These are phyloP conservation scores for Alternaria consortialis DNA, from an alignment of 2,329 filamentous ascomycete species.

Conservation along the genomic window DNA sequence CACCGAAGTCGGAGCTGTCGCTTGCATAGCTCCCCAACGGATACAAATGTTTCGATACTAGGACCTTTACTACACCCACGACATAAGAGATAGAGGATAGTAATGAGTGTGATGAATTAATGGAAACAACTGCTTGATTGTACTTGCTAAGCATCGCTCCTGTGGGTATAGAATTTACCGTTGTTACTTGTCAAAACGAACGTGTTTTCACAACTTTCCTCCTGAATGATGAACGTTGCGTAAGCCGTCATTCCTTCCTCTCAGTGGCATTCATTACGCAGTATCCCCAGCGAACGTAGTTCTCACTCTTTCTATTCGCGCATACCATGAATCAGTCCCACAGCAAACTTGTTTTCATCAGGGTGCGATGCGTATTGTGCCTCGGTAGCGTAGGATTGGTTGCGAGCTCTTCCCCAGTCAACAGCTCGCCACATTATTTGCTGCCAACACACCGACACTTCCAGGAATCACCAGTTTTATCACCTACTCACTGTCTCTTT, in stretches of 20 bases:
- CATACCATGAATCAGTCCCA: rapidly evolving
- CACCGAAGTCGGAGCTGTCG: neutral
- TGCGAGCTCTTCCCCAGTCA: neutral
- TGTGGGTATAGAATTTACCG: no score
- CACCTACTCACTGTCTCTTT: neutral
- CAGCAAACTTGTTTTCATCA: neutral
- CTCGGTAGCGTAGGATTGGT: neutral
- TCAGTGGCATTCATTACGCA: neutral
- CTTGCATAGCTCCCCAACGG: neutral
- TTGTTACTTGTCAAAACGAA: no score
- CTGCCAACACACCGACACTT: neutral
- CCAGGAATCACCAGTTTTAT: neutral
- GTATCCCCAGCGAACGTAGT: neutral
- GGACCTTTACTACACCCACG: no score
- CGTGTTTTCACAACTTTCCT: no score
- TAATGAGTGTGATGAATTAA: no score
- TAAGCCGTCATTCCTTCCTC: neutral
- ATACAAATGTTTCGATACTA: neutral
- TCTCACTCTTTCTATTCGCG: neutral
- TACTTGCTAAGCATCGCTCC: no score
- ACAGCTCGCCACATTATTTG: neutral
- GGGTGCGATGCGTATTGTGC: neutral
- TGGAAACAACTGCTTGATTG: no score
- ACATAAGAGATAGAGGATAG: no score
- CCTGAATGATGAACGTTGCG: neutral